A percentile compares a stretch with the other conserved stretches of the same genome.
Conservation (phyloP, 306 rosid species). For the Mimosa pudica region DNA sequence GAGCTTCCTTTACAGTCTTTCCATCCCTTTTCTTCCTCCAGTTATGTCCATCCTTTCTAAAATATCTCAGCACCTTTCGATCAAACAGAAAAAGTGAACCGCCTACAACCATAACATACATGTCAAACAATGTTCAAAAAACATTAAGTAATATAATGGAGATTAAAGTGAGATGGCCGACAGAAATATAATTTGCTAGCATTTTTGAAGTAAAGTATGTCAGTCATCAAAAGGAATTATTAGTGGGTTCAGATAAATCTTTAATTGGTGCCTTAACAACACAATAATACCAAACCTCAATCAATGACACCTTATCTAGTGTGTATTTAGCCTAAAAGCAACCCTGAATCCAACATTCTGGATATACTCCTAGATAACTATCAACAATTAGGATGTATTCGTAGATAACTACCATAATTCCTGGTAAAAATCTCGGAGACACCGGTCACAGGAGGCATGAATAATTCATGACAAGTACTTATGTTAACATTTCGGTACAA, state of each 20-base stretch:
- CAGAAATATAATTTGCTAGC: slow-evolving; percentile 13
- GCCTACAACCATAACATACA: slow-evolving; percentile 52
- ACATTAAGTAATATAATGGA: slow-evolving; percentile 14
- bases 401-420: slow-evolving; percentile 18
- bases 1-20: slow-evolving; percentile 93
- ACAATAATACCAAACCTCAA: slow-evolving; percentile 20
- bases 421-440: neutral
- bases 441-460: slow-evolving; percentile 13
- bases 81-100: slow-evolving; percentile 91
- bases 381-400: neutral
- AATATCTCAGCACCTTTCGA: slow-evolving; percentile 87
- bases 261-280: slow-evolving; percentile 16
- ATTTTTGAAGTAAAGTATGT: slow-evolving; percentile 26
- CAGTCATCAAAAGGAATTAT: slow-evolving; percentile 21
- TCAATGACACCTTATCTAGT: neutral
- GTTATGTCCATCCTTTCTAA: slow-evolving; percentile 91
- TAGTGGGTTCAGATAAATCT: slow-evolving; percentile 21
- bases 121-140: slow-evolving; percentile 23
- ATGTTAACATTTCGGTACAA: slow-evolving; percentile 11
- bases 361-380: neutral
- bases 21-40: slow-evolving; percentile 97
- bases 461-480: slow-evolving; percentile 26
- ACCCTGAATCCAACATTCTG: neutral
- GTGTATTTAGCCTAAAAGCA: neutral
- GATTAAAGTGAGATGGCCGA: slow-evolving; percentile 29